Conservation (phyloP, 352 stramenopile species). For the Phytophthora gonapodyides region DNA sequence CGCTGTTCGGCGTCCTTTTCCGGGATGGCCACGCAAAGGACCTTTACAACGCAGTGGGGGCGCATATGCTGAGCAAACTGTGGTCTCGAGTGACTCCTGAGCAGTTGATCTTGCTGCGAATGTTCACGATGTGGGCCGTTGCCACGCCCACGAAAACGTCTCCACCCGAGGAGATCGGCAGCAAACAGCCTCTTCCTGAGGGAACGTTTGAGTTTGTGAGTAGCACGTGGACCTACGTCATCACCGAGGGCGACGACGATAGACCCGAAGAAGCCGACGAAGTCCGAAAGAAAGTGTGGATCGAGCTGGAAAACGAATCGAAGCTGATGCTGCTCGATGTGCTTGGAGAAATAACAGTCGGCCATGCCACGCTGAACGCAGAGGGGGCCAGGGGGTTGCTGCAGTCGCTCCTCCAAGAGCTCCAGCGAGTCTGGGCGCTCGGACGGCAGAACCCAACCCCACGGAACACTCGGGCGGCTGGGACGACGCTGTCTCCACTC, state of each 20-base stretch:
- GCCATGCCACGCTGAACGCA: slow-evolving; percentile 14
- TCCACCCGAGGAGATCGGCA: slow-evolving; percentile 6
- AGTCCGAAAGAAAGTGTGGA: slow-evolving; percentile 72
- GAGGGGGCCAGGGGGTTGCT: slow-evolving; percentile 34
- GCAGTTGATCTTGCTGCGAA: slow-evolving; percentile 77
- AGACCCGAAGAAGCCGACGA: slow-evolving; percentile 61
- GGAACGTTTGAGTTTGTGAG: slow-evolving; percentile 59
- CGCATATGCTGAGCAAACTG: slow-evolving; percentile 75
- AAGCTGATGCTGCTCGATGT: slow-evolving; percentile 78
- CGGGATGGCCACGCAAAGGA: slow-evolving; percentile 47
- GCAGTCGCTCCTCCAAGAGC: slow-evolving; percentile 54
- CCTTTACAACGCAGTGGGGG: slow-evolving; percentile 74
- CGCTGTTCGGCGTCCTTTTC: slow-evolving; percentile 71
- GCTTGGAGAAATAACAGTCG: slow-evolving; percentile 59
- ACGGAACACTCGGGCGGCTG: slow-evolving; percentile 15
- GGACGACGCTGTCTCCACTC: slow-evolving; percentile 8
- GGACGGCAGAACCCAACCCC: slow-evolving; percentile 32
- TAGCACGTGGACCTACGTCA: slow-evolving; percentile 57
- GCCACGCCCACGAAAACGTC: slow-evolving; percentile 7
- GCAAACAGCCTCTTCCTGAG: slow-evolving; percentile 15
- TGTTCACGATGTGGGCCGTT: slow-evolving; percentile 71
- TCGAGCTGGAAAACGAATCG: slow-evolving; percentile 73
- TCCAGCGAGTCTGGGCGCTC: slow-evolving; percentile 62
- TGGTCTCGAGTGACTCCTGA: slow-evolving; percentile 84
- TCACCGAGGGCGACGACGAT: slow-evolving; percentile 52